Percentiles rank a stretch among this genome's conserved stretches.
These are phyloP conservation scores for Cokeromyces recurvatus DNA, from an alignment of 371 early-diverging fungal genomes.

Conservation along the genomic window DNA sequence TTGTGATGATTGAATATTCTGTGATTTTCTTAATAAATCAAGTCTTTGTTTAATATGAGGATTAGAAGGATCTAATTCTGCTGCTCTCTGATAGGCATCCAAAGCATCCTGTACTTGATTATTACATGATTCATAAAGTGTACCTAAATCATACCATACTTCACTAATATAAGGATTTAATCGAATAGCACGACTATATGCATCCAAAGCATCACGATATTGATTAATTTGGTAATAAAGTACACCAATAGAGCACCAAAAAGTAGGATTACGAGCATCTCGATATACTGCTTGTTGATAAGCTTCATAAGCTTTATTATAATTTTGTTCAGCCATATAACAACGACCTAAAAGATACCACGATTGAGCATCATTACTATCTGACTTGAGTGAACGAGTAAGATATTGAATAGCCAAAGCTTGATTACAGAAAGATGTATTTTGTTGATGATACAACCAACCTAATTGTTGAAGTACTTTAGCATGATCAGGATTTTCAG, in stretches of 20 bases:
- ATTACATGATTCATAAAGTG: constrained; percentile 94
- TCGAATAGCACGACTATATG: constrained; percentile 90
- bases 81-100: constrained; percentile 91
- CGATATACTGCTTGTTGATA: constrained; percentile 95
- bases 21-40: constrained; percentile 48
- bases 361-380: constrained; percentile 83
- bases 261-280: constrained; percentile 88
- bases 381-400: constrained; percentile 76
- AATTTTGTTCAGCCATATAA: constrained; percentile 91
- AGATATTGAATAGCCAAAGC: constrained; percentile 78
- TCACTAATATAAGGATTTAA: constrained; percentile 89
- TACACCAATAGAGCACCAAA: constrained; percentile 97
- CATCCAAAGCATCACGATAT: constrained; percentile 92
- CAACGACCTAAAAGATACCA: constrained; percentile 93
- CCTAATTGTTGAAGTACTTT: constrained; percentile 94
- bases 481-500: constrained; percentile 85
- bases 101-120: constrained; percentile 93
- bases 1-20: constrained; percentile 5
- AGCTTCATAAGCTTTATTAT: constrained; percentile 91
- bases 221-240: constrained; percentile 93
- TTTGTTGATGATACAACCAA: constrained; percentile 85
- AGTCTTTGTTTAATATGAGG: constrained; percentile 84
- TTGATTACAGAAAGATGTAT: constrained; percentile 71
- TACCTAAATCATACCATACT: constrained; percentile 95
- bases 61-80: constrained; percentile 75